Conservation (phyloP, 495 filamentous ascomycete genomes). For the Aspergillus diversus region DNA sequence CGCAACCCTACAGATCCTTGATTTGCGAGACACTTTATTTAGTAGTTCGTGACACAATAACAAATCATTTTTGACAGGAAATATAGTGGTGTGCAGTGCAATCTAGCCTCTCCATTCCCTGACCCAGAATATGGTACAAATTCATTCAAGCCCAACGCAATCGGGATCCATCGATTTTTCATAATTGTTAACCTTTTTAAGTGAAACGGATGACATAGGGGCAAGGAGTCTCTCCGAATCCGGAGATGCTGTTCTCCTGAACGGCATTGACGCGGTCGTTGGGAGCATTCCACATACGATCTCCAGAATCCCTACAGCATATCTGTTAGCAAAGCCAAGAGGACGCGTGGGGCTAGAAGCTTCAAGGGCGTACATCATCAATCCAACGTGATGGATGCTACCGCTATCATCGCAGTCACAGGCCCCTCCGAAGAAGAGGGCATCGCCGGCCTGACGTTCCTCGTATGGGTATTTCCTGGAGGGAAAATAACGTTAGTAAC, state of each 20-base stretch:
- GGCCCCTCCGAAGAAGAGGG: constrained; percentile 26
- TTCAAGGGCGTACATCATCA: constrained; percentile 24
- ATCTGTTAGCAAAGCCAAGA: background rate
- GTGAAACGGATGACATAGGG: constrained; percentile 26
- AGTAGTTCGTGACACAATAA: no score
- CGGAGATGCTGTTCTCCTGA: constrained; percentile 25
- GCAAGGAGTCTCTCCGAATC: constrained; percentile 23
- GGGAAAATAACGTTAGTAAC: background rate
- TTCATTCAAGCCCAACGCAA: background rate
- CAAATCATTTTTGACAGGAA: no score
- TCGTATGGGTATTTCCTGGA: constrained; percentile 26
- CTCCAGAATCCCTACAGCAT: constrained; percentile 22
- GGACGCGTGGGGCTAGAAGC: background rate
- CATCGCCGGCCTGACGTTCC: constrained; percentile 24
- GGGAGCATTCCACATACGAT: constrained; percentile 32
- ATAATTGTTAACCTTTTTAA: background rate
- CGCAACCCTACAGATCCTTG: no score
- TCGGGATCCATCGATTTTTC: background rate
- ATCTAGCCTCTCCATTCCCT: no score
- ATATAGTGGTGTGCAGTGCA: no score
- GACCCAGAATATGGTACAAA: background rate
- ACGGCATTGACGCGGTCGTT: constrained; percentile 26
- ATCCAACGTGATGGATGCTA: constrained; percentile 26
- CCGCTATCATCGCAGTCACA: constrained; percentile 21
- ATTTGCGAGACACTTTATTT: no score